Evolutionary conservation across 2,329 filamentous ascomycete species (phyloP), one percentile per base, ranked within the genome.

Genomic region (Rugonectria rugulosa): DNA sequence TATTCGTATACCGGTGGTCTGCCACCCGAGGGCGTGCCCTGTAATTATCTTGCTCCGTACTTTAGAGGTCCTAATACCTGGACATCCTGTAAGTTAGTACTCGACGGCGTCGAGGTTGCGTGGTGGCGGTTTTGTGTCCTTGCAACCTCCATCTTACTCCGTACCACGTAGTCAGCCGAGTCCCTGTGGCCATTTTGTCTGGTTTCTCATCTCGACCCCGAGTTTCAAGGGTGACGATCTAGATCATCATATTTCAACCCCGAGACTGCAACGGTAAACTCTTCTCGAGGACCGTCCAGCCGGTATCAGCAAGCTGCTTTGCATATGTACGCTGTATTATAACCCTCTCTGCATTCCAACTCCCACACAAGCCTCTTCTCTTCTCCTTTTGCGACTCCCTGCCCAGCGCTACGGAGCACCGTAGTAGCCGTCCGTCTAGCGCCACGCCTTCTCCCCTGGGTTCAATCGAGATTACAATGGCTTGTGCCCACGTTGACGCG

Each of bases 401-500:
- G n/a, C n/a, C n/a, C n/a, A n/a, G n/a, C n/a, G n/a, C n/a, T n/a
- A n/a, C n/a, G n/a, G n/a, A n/a, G n/a, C n/a, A n/a, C n/a, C n/a
- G n/a, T n/a, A n/a, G n/a, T n/a, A n/a, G n/a, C n/a, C n/a, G n/a
- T n/a, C n/a, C n/a, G n/a, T n/a, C n/a, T n/a, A n/a, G n/a, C 42
- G 29, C 37, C 31, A 42, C 42, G 38, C 47, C 32, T 34, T 11
- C 24, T 31, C 38, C 43, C 48, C 46, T n/a, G n/a, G n/a, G 29
- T 37, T 46, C 56, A 57, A 56, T 55, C 48, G 51, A 62, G 50
- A 63, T 59, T 63, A 59, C 51, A 52, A 59, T 53, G 55, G 62
- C 60, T 56, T 54, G 54, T 62, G 58, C 59, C n/a, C 61, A 63
- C 50, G 27, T 54, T 56, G 49, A 48, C 32, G 40, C 36, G 40